Conservation (phyloP, 805 yeast genomes). For the Wickerhamomyces hampshirensis region DNA sequence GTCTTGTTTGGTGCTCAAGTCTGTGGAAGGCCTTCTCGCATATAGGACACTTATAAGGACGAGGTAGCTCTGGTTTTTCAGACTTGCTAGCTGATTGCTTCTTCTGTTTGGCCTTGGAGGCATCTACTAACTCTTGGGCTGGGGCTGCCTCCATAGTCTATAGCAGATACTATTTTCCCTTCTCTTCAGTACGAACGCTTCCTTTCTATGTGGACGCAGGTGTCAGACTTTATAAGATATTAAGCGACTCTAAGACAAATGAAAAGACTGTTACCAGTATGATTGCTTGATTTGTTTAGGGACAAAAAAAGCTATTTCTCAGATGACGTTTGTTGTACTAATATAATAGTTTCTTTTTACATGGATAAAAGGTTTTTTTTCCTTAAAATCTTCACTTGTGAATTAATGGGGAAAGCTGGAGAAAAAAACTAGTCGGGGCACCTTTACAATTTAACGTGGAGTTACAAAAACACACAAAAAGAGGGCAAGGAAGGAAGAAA, state of each 20-base stretch:
- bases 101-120: not conserved
- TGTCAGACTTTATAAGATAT: no score
- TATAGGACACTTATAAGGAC: conserved; percentile 71
- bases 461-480: no score
- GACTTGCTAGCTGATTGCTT: not conserved
- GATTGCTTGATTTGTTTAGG: no score
- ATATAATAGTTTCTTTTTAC: not conserved
- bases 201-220: no score
- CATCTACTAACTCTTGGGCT: not conserved
- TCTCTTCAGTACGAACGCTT: no score
- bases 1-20: conserved; percentile 74
- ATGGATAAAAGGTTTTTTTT: not conserved
- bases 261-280: no score
- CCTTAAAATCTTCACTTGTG: not conserved
- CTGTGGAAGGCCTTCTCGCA: conserved; percentile 74
- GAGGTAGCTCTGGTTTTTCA: conserved; percentile 24
- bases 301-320: no score
- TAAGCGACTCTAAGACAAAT: no score
- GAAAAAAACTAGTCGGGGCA: not conserved
- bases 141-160: not conserved
- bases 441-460: no score
- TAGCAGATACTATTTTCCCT: no score
- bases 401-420: not conserved
- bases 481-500: no score
- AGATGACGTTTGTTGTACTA: no score